Base-by-base conservation (phyloP, 169 alveolate species). In the Eimeria maxima region DNA sequence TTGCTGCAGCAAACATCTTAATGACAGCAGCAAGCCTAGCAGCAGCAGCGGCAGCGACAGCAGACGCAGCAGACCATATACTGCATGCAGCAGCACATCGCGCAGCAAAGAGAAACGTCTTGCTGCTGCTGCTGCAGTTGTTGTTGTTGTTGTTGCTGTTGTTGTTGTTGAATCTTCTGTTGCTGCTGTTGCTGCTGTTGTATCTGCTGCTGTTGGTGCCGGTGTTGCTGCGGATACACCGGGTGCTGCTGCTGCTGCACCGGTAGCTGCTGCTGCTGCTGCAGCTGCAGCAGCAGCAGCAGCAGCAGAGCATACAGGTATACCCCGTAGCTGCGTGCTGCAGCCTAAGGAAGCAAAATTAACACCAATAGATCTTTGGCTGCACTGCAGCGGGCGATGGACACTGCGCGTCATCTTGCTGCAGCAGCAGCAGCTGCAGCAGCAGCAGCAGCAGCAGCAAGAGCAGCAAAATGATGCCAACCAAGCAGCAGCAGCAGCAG, bases 401-500 rank as follows among this genome's bases (percentile, higher is more conserved):
- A 20, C 5, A 16, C 50, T 42, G 45, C 84, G 84, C 84, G n/a
- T 73, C 84, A 73, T 73, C 8, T 73, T 73, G 84, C 74, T 65
- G 74, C 74, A 11, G 74, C 74, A 22, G 74, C 74, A 22, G 74
- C 74, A 22, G 74, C 74, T 65, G 74, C 74, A 11, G 74, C 74
- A 65, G 74, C 74, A 65, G 74, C 74, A 65, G 74, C 74, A 65
- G 74, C 74, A 16, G 74, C 74, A 65, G 74, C 89, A 78, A 57
- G n/a, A n/a, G n/a, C 89, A 78, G 89, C 89, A 38, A 44, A 60
- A 44, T n/a, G 29, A 78, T 24, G 6, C 42, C 45, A 13, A 8
- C 45, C 65, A 14, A n/a, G n/a, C n/a, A 22, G 65, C 65, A 16
- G 57, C 67, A 78, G 89, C 89, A 78, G 89, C 89, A 78, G 86